Percentiles rank a stretch among this genome's conserved stretches.
phyloP scores from a whole-genome alignment of 805 yeast species.

The Ogataea henricii region DNA sequence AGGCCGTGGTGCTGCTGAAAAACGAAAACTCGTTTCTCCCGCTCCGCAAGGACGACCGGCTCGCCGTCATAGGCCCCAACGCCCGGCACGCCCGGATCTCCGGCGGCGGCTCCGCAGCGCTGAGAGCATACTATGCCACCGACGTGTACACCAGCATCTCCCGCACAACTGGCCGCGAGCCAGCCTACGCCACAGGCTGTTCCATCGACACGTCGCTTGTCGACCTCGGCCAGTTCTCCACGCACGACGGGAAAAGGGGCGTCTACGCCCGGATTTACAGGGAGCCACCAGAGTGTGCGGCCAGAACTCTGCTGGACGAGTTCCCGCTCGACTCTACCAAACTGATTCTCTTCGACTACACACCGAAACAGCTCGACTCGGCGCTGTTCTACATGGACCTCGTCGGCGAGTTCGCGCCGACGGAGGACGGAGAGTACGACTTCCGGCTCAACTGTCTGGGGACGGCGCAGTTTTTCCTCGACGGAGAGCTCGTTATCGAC shows the following conservation, averaged over 20 bases:
- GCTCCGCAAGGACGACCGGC: slow-evolving; percentile 40
- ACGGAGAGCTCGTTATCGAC: slow-evolving; percentile 46
- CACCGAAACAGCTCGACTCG: slow-evolving; percentile 20
- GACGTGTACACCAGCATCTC: slow-evolving; percentile 18
- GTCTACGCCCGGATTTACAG: slow-evolving; percentile 30
- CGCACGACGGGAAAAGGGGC: slow-evolving; percentile 30
- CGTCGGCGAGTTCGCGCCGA: slow-evolving; percentile 40
- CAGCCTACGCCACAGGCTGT: slow-evolving; percentile 39
- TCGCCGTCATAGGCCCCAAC: slow-evolving; percentile 65
- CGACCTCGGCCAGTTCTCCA: slow-evolving; percentile 19
- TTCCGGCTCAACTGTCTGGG: slow-evolving; percentile 44
- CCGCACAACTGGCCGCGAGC: slow-evolving; percentile 25
- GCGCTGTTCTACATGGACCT: slow-evolving; percentile 40
- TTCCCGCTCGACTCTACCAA: slow-evolving; percentile 21
- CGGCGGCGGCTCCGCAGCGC: slow-evolving; percentile 66
- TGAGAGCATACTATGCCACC: slow-evolving; percentile 25
- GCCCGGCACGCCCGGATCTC: slow-evolving; percentile 51
- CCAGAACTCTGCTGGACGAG: slow-evolving; percentile 33
- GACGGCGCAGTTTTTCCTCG: slow-evolving; percentile 44
- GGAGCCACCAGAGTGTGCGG: slow-evolving; percentile 26
- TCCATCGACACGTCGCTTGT: slow-evolving; percentile 22
- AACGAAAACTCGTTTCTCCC: slow-evolving; percentile 54
- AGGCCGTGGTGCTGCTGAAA: slow-evolving; percentile 58
- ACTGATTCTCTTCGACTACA: slow-evolving; percentile 27
- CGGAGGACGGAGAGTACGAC: slow-evolving; percentile 39